Base-by-base conservation (phyloP, 2,329 filamentous ascomycete species). In the Aschersonia sp. region DNA sequence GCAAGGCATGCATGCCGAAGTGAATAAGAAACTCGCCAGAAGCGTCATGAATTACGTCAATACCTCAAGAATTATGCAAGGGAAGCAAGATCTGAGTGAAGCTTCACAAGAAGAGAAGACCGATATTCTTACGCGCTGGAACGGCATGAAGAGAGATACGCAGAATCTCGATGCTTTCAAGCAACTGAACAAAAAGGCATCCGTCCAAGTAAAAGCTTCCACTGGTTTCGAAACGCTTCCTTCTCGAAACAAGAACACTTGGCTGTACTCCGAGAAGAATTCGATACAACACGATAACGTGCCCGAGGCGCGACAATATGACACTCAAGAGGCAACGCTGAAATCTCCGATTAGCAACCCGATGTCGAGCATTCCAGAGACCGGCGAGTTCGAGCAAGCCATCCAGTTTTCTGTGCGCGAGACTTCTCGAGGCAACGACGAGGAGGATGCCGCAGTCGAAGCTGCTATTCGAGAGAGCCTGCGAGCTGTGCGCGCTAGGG, bases 41-140 rank as follows among this genome's bases (percentile, higher is more conserved):
- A 85, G 78, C 52, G 79, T 87, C 20, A 73, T 85, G 45, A 88
- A 85, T 54, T 91, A 91, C 59, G 86, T 94, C 53, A 78, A 88
- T 44, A 78, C 85, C 1, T 84, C 86, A 2, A 74, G 87, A 44
- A 84, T 85, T 45, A 72, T 80, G 1, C 85, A 94, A 60, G 87
- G 88, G 1, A 78, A 79, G 51, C 77, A 81, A 43, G 84, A 89
- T 46, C 73, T 79, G 54, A 65, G 68, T 12, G 58, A 59, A 1
- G 68, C 79, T 1, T 75, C 72, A 0, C 59, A 61, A 0, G 74
- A 77, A 51, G 84, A 91, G 62, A 72, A 75, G 40, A 67, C 70
- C 1, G 78, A 82, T 48, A 78, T 91, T 28, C 60, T 89, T 40
- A 63, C 66, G 40, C 71, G 77, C 5, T 94, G 84, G 82, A 70